Evolutionary conservation across 257 asterid species (phyloP).

Genomic region (Ligustrum vulgare): DNA sequence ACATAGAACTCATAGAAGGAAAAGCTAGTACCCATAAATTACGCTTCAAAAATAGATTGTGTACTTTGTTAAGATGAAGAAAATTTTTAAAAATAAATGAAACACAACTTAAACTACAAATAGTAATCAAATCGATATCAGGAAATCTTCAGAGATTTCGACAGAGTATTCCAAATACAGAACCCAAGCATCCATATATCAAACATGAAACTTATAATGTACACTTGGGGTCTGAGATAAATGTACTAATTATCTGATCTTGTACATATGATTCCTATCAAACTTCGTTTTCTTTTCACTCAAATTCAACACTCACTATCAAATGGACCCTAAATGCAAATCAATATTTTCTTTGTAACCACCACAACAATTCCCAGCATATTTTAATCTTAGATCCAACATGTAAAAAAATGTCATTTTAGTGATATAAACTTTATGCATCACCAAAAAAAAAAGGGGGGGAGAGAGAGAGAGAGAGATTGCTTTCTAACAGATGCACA

Average conservation of each 20-base stretch:
- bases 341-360: background rate
- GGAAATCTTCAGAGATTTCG: constrained; percentile 1
- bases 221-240: no score
- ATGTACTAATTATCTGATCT: no score
- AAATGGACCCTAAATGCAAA: background rate
- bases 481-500: background rate
- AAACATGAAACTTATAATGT: background rate
- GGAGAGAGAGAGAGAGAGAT: background rate
- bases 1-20: constrained; percentile 16
- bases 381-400: constrained; percentile 13
- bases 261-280: no score
- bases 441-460: background rate
- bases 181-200: background rate
- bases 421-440: background rate
- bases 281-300: no score
- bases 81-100: constrained; percentile 6
- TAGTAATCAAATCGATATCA: constrained; percentile 10
- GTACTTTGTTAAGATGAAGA: background rate
- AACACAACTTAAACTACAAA: background rate
- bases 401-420: constrained; percentile 9
- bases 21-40: background rate
- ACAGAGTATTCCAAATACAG: background rate
- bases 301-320: no score
- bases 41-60: no score
- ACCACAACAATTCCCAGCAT: background rate